These are phyloP conservation scores for Castanospermum australe DNA, from an alignment of 306 rosid species.

Conservation along the genomic window DNA sequence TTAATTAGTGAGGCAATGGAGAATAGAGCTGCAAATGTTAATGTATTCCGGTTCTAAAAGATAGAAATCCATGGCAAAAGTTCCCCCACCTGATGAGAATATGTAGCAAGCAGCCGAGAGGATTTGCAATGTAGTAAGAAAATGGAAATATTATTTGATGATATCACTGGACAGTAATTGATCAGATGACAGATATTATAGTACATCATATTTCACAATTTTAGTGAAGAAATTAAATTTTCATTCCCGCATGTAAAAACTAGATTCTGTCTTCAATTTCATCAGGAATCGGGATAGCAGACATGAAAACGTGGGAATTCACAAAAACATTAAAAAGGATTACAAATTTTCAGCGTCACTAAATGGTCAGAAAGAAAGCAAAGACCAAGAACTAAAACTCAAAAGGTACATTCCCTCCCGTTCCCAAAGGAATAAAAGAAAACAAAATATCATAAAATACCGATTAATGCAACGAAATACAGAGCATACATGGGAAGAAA, in stretches of 20 bases:
- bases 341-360: not conserved
- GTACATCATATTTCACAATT: conserved; percentile 5
- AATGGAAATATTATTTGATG: not conserved
- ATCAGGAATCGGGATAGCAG: not conserved
- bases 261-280: not conserved
- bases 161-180: not conserved
- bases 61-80: not conserved
- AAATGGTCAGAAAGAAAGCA: not conserved
- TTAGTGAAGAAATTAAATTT: not conserved
- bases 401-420: not conserved
- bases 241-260: not conserved
- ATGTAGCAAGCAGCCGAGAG: not conserved
- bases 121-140: not conserved
- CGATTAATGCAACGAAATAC: not conserved
- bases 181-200: not conserved
- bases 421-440: not conserved
- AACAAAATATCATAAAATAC: not conserved
- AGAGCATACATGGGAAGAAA: no score
- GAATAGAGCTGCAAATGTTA: not conserved
- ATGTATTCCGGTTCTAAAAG: not conserved
- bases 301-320: conserved; percentile 1
- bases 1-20: not conserved
- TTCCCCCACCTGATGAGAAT: not conserved
- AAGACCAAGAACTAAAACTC: not conserved
- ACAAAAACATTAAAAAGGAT: not conserved